These are phyloP conservation scores for Fraxinus xanthoxyloides DNA, from an alignment of 305 asterid genomes.

Conservation along the genomic window DNA sequence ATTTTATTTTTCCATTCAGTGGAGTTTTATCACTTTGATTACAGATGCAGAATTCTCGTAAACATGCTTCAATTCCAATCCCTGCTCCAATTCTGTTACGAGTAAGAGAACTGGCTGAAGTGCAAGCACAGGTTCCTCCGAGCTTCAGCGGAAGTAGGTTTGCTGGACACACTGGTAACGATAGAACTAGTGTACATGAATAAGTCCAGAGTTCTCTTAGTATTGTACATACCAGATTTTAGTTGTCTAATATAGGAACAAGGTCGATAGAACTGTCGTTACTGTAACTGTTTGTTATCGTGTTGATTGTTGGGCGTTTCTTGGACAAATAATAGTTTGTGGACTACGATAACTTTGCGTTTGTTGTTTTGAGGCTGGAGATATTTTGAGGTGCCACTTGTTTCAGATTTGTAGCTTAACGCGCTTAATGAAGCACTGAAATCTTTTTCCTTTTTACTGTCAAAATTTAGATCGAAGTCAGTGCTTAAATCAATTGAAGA, in stretches of 20 bases:
- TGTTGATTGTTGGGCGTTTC: slow-evolving; percentile 7
- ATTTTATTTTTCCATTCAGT: background rate
- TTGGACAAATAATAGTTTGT: background rate
- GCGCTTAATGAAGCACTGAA: background rate
- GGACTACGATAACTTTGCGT: background rate
- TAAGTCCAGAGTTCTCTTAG: slow-evolving; percentile 52
- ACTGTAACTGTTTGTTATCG: slow-evolving; percentile 20
- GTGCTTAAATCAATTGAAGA: background rate
- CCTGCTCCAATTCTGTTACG: slow-evolving; percentile 74
- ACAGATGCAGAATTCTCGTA: slow-evolving; percentile 48
- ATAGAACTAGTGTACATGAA: slow-evolving; percentile 34
- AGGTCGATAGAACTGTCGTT: slow-evolving; percentile 17
- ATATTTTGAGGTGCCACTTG: background rate
- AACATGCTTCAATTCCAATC: slow-evolving; percentile 66
- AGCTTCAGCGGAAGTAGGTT: slow-evolving; percentile 40
- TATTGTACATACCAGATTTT: slow-evolving; percentile 24
- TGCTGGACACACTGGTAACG: slow-evolving; percentile 30
- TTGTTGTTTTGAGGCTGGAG: background rate
- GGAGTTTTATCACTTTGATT: background rate
- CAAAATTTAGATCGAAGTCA: background rate
- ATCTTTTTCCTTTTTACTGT: background rate
- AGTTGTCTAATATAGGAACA: slow-evolving; percentile 16
- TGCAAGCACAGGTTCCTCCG: slow-evolving; percentile 52
- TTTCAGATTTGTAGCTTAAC: background rate
- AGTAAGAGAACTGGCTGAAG: slow-evolving; percentile 85